These are phyloP conservation scores for Puccinia horiana DNA, from an alignment of 1,284 basidiomycete species.

Conservation along the genomic window DNA sequence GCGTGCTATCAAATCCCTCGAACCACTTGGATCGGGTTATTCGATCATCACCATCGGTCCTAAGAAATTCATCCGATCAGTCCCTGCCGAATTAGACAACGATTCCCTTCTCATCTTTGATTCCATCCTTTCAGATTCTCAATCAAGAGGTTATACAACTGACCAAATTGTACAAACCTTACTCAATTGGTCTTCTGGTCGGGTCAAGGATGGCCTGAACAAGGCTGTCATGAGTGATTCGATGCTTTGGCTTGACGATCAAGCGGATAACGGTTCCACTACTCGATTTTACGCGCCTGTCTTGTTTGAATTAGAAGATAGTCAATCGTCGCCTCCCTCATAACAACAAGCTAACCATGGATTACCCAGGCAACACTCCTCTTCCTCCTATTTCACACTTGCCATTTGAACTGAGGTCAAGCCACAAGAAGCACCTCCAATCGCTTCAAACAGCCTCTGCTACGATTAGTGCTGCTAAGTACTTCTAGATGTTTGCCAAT, in stretches of 20 bases:
- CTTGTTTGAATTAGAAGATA: slow-evolving; percentile 35
- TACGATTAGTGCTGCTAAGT: too few relatives aligned
- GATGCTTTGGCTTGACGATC: slow-evolving; percentile 81
- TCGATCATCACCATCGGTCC: slow-evolving; percentile 72
- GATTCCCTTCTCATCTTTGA: slow-evolving; percentile 59
- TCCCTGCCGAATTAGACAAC: slow-evolving; percentile 59
- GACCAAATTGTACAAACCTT: slow-evolving; percentile 65
- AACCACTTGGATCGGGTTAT: slow-evolving; percentile 86
- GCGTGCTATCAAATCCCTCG: slow-evolving; percentile 80
- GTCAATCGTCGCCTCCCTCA: background rate
- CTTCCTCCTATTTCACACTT: too few relatives aligned
- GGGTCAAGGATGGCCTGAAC: slow-evolving; percentile 75
- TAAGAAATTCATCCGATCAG: slow-evolving; percentile 60
- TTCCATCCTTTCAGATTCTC: slow-evolving; percentile 51
- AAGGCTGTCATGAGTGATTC: slow-evolving; percentile 88
- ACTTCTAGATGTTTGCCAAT: too few relatives aligned
- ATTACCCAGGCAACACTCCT: too few relatives aligned
- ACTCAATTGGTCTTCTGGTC: slow-evolving; percentile 72
- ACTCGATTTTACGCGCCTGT: slow-evolving; percentile 63
- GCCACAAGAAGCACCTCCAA: too few relatives aligned
- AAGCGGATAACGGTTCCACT: slow-evolving; percentile 61
- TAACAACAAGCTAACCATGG: too few relatives aligned
- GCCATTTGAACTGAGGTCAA: too few relatives aligned
- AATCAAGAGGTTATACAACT: slow-evolving; percentile 70
- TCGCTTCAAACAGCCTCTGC: too few relatives aligned